These are phyloP conservation scores for Fusarium nematophilum DNA, from an alignment of 2,329 filamentous ascomycete species.

Conservation along the genomic window DNA sequence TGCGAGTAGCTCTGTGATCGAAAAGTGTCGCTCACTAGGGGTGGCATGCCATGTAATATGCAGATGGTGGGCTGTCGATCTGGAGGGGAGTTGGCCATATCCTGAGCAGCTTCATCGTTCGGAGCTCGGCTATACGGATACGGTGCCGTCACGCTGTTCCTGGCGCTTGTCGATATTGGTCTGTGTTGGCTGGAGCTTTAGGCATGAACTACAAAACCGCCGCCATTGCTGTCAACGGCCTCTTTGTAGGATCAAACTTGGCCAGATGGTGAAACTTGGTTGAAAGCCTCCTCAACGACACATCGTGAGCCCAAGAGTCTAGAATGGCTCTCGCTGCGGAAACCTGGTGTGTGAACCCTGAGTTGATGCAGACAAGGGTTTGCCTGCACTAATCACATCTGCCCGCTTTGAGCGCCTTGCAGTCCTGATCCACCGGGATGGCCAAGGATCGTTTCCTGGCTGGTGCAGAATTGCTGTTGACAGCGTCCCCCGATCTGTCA, in stretches of 20 bases:
- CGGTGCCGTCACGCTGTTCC: constrained; percentile 15
- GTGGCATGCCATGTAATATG: neutral
- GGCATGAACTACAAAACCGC: neutral
- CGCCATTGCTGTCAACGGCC: constrained; percentile 8
- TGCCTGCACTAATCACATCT: constrained; percentile 34
- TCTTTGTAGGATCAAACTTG: neutral
- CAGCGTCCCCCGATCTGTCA: constrained; percentile 18
- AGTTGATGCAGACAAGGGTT: constrained; percentile 36
- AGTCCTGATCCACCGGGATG: constrained; percentile 32
- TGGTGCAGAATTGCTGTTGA: constrained; percentile 30
- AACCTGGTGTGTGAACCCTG: constrained; percentile 38
- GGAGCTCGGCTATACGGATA: constrained; percentile 1
- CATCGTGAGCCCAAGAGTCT: constrained; percentile 9
- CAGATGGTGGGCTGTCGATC: constrained; percentile 22
- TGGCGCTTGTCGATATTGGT: constrained; percentile 17
- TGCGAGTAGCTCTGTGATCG: constrained; percentile 1
- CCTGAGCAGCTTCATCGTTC: constrained; percentile 15
- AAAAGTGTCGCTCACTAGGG: constrained; percentile 5
- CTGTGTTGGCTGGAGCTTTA: neutral
- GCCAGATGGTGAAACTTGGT: constrained; percentile 24
- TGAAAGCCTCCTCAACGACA: constrained; percentile 12
- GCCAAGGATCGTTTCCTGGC: constrained; percentile 17
- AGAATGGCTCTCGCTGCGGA: neutral
- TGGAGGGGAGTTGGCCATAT: constrained; percentile 24
- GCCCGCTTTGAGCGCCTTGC: constrained; percentile 40